Percentiles rank a stretch among this genome's conserved stretches.
Evolutionary conservation across 2,329 filamentous ascomycete genomes (phyloP).

Genomic region (Alternaria alternata): DNA sequence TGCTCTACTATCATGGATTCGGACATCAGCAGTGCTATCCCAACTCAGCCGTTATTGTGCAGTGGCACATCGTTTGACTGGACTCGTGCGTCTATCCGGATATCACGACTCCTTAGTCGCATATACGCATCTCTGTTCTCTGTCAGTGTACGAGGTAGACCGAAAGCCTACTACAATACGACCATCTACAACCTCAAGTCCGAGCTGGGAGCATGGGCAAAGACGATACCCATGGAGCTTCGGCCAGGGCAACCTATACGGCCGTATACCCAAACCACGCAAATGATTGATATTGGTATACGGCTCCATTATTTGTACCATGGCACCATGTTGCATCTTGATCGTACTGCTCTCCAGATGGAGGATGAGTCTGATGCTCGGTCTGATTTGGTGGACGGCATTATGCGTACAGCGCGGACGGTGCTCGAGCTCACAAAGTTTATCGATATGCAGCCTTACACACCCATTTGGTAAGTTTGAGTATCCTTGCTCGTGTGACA

Average conservation of each 20-base stretch:
- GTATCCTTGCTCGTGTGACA: not conserved
- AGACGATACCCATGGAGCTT: not conserved
- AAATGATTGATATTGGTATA: not conserved
- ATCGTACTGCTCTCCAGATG: not conserved
- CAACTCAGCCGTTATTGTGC: constrained; percentile 30
- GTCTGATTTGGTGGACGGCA: not conserved
- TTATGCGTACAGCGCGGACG: not conserved
- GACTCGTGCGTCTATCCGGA: not conserved
- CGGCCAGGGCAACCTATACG: not conserved
- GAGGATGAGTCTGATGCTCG: not conserved
- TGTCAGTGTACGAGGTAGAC: not conserved
- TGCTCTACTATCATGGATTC: constrained; percentile 44
- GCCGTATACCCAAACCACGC: not conserved
- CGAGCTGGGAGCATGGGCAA: not conserved
- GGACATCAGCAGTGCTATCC: not conserved
- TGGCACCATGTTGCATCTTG: not conserved
- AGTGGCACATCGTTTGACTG: constrained; percentile 2
- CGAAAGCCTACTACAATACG: not conserved
- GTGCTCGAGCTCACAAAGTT: not conserved
- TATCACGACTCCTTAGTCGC: not conserved
- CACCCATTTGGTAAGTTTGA: not conserved
- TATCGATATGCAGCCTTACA: not conserved
- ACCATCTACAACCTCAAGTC: not conserved
- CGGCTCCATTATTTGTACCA: not conserved
- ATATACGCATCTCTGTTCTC: constrained; percentile 1